phyloP scores from a whole-genome alignment of 108 stramenopile species.

The Pelagomonas calceolata region DNA sequence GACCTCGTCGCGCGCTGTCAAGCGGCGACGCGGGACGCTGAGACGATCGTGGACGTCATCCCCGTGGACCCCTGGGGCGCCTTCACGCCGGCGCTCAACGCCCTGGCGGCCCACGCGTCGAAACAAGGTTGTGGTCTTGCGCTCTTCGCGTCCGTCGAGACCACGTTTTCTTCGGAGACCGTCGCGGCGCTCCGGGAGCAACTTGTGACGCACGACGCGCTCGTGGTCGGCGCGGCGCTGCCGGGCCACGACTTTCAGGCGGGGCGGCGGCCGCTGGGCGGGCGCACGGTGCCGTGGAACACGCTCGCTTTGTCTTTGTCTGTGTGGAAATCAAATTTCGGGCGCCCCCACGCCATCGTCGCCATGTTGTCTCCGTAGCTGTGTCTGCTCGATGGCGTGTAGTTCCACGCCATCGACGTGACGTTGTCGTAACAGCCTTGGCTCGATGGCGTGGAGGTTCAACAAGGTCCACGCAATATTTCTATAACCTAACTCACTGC shows the following conservation, averaged over 20 bases:
- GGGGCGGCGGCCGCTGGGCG: conserved; percentile 34
- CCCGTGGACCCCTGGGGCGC: conserved; percentile 83
- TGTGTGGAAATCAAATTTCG: too few species aligned
- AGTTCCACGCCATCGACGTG: too few species aligned
- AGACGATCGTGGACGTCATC: conserved; percentile 26
- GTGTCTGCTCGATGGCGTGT: too few species aligned
- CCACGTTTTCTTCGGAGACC: conserved; percentile 26
- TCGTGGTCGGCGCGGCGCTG: conserved; percentile 77
- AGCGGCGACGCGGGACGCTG: background rate
- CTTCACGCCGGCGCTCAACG: conserved; percentile 78
- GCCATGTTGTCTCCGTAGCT: too few species aligned
- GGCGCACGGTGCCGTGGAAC: conserved; percentile 80
- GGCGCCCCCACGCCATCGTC: too few species aligned
- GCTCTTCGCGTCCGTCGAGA: conserved; percentile 68
- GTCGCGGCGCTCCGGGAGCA: background rate
- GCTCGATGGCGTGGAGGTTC: too few species aligned
- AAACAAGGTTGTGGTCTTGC: conserved; percentile 15
- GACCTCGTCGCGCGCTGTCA: too few species aligned
- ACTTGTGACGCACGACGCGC: background rate
- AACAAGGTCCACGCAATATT: too few species aligned
- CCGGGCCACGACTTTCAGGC: conserved; percentile 56
- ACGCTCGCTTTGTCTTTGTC: conserved; percentile 66
- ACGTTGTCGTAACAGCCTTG: too few species aligned
- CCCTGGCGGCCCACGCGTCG: conserved; percentile 47
- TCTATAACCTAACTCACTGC: too few species aligned